Percentiles rank a stretch among this genome's conserved stretches.
phyloP scores from a whole-genome alignment of 345 rosid species.

The Excoecaria cochinchinensis region DNA sequence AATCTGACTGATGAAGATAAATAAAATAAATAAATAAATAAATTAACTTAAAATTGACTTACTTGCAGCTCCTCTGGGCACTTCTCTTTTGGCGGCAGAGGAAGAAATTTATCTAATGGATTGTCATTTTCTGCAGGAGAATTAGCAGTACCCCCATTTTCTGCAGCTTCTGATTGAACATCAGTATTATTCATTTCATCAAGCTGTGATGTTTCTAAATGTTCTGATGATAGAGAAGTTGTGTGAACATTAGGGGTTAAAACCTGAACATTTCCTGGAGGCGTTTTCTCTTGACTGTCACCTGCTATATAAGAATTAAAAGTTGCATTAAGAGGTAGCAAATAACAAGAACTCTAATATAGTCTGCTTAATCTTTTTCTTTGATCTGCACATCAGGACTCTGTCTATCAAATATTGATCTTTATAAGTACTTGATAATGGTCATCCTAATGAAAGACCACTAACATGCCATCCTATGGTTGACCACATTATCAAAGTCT shows the following conservation, averaged over 20 bases:
- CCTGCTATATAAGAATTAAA: conserved; percentile 32
- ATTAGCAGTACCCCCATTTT: conserved; percentile 36
- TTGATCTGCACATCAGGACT: neutral
- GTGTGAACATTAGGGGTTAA: conserved; percentile 43
- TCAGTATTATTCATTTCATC: conserved; percentile 29
- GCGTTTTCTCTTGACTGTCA: conserved; percentile 33
- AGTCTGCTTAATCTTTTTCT: neutral
- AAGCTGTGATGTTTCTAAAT: conserved; percentile 38
- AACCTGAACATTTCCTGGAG: conserved; percentile 38
- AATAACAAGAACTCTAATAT: neutral
- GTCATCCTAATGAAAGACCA: neutral
- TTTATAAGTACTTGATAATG: neutral
- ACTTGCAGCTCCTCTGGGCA: conserved; percentile 89
- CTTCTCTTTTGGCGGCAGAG: conserved; percentile 52
- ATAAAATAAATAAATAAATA: too few species aligned
- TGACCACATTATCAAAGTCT: neutral
- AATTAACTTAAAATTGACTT: too few species aligned
- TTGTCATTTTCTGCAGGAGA: conserved; percentile 42
- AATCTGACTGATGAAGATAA: neutral
- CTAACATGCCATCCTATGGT: neutral
- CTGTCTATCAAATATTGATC: neutral
- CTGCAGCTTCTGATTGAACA: conserved; percentile 41
- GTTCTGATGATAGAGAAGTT: conserved; percentile 48
- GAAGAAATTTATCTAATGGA: conserved; percentile 75
- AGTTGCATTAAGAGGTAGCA: neutral